phyloP scores from a whole-genome alignment of 2,329 filamentous ascomycete genomes.

The Cercospora nicotianae region DNA sequence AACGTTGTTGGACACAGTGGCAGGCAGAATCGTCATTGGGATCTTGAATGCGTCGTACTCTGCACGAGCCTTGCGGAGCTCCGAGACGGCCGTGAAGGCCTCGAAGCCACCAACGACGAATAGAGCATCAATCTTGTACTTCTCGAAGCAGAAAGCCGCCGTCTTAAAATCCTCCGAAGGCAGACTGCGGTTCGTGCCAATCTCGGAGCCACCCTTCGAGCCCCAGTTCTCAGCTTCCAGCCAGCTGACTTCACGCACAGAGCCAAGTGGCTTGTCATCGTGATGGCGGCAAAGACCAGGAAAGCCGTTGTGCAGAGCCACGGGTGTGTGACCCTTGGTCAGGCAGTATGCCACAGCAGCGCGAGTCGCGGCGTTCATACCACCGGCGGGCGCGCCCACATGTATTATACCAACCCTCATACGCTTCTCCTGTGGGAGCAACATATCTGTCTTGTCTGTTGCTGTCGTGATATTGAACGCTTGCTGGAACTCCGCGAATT shows the following conservation, averaged over 20 bases:
- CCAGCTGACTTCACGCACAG: conserved; percentile 86
- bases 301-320: conserved; percentile 96
- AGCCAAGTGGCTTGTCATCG: conserved; percentile 73
- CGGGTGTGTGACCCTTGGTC: conserved; percentile 83
- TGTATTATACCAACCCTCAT: conserved; percentile 97
- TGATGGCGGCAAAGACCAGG: conserved; percentile 91
- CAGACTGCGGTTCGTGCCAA: conserved; percentile 93
- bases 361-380: conserved; percentile 95
- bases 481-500: conserved; percentile 89
- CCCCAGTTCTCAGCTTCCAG: conserved; percentile 94
- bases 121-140: conserved; percentile 85
- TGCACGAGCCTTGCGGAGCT: conserved; percentile 77
- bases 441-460: conserved; percentile 68
- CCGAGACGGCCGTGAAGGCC: conserved; percentile 87
- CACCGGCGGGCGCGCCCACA: conserved; percentile 91
- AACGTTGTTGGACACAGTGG: conserved; percentile 99
- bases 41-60: conserved; percentile 86
- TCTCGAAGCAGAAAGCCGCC: conserved; percentile 78
- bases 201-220: conserved; percentile 94
- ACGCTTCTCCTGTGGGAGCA: conserved; percentile 71
- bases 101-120: conserved; percentile 92
- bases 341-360: conserved; percentile 92
- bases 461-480: conserved; percentile 91
- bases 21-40: conserved; percentile 84
- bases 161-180: conserved; percentile 82